Conservation (phyloP, 2,329 filamentous ascomycete genomes). For the Colletotrichum salicis region DNA sequence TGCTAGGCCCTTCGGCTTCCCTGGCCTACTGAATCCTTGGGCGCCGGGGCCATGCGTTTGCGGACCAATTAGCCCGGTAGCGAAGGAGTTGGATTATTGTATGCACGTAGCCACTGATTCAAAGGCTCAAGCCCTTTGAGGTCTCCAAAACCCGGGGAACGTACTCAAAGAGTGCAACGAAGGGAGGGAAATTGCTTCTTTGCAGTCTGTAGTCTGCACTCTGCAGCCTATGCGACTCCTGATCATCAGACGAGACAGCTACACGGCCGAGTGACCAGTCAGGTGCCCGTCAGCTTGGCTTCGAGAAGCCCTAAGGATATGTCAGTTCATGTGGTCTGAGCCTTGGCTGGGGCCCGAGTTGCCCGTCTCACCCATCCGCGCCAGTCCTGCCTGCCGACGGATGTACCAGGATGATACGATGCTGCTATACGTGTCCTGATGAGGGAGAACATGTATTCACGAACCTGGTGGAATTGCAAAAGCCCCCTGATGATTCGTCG, state of each 20-base stretch:
- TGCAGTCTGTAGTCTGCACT: not conserved
- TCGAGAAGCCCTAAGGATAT: conserved; percentile 7
- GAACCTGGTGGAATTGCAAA: conserved; percentile 27
- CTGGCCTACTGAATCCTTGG: not conserved
- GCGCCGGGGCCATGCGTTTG: not conserved
- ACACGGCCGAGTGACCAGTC: not conserved
- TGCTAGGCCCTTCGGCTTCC: not conserved
- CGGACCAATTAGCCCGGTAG: not conserved
- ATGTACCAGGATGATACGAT: not conserved
- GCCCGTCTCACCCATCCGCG: not conserved
- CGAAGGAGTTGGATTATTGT: not conserved
- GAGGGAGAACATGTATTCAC: conserved; percentile 19
- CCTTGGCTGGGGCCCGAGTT: not conserved
- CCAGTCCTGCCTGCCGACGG: not conserved
- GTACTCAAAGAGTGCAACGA: not conserved
- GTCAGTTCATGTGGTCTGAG: not conserved
- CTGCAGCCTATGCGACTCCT: conserved; percentile 1
- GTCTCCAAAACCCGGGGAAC: not conserved
- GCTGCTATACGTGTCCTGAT: conserved; percentile 7
- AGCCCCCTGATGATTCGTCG: conserved; percentile 25
- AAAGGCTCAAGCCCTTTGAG: not conserved
- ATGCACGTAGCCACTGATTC: not conserved
- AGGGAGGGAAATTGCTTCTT: conserved; percentile 11
- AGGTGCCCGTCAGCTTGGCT: conserved; percentile 2
- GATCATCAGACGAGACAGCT: conserved; percentile 4